Base-by-base conservation (phyloP, 2,329 filamentous ascomycete genomes). In the Byssothecium circinans region DNA sequence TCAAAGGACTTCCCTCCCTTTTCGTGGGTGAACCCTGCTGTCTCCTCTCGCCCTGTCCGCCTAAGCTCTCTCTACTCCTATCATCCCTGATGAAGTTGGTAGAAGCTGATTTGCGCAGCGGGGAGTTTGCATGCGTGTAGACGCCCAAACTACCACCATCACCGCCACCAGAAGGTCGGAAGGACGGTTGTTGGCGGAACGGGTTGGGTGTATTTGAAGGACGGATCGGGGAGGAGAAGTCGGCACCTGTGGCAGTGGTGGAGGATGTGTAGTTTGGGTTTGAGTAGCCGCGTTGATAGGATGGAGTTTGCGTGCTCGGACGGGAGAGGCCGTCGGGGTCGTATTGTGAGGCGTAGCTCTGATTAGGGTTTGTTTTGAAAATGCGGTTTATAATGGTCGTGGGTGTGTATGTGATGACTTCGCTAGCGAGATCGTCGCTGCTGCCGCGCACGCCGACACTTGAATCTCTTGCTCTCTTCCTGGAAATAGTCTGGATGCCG, bases 321-420 rank as follows among this genome's bases (percentile, higher is more conserved):
- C 53, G 50, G 8, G 60, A 43, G n/a, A 60, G 59, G 37, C 75
- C 76, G 38, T 91, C 84, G 0, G 87, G 85, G 59, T 91, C 84
- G 54, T 90, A 80, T 57, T 90, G 84, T 49, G 81, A 82, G 25
- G 82, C 73, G 65, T 94, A 94, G 65, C 88, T 89, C 1, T 87
- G 85, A 65, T 96, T 96, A 4, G 89, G 87, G 49, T 91, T 88
- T 1, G 87, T 88, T 53, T 83, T 81, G 70, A 96, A 96, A 1
- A 83, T 83, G 37, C 88, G 85, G 50, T 87, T 87, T 57, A 96
- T 75, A 41, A 84, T 72, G 7, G 81, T 79, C 0, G 79, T 80
- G 1, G 83, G 82, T 2, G 81, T 83, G 63, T 84, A 86, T 14
- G 79, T 78, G 34, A 85, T 81, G 17, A 88, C 80, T 52, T 80